Evolutionary conservation across 2,329 filamentous ascomycete genomes (phyloP), one percentile per base, ranked within the genome.

Genomic region (Magnaporthales sp.): DNA sequence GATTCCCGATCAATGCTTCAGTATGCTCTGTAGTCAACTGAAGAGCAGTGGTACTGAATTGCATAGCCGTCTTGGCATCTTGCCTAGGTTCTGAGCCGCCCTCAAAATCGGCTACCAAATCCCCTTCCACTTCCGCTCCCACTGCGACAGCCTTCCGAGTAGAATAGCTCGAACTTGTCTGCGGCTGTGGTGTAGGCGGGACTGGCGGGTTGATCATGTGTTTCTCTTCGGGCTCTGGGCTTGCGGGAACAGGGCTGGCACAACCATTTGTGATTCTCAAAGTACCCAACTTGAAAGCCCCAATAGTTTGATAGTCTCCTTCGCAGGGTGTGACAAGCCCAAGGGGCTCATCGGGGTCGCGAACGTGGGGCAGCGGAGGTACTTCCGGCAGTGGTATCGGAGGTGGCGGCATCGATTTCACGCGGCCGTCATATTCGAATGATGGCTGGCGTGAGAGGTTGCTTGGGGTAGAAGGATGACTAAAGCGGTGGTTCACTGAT

Each of bases 201-300:
- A 27, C 29, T 29, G 30, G 15, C 26, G 24, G 15, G 26, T 65
- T 30, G 22, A 63, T 63, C 61, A 63, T 63, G 29, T 63, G 29
- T 31, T 63, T 63, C 61, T 63, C 27, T 11, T 60, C 64, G 7
- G 51, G 64, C 64, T 65, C 64, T 54, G 64, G 64, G 29, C 64
- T 65, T 27, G 22, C 70, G 19, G 70, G 69, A n/a, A 77, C 74
- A 2, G 87, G 86, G 67, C 81, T 84, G 1, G 76, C 80, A 3
- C 79, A 77, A 15, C 85, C 86, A 73, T 89, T 89, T 26, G 80
- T 87, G 67, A 89, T 88, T 46, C 85, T 82, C 64, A 89, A 72
- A 1, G 85, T 85, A 2, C 87, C 87, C 66, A 87, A 81, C 72
- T 86, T 87, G 72, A 87, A 89, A 11, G 81, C 84, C 3, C 87